phyloP scores from a whole-genome alignment of 2,329 filamentous ascomycete species.

The Fusarium acutatum region DNA sequence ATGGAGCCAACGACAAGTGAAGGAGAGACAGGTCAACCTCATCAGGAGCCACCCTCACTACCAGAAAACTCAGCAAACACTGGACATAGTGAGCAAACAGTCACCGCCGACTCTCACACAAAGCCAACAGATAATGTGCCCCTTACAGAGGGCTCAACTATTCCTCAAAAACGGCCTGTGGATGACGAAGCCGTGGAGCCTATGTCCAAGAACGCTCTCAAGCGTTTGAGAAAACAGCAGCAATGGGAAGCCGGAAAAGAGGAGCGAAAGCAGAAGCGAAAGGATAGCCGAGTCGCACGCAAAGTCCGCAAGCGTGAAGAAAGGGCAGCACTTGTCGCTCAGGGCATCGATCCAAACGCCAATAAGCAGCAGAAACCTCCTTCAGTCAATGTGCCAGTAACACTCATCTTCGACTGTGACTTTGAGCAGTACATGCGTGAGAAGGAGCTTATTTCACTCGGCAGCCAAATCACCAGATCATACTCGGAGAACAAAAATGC shows the following conservation, averaged over 20 bases:
- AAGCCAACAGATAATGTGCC: background rate
- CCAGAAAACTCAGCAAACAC: background rate
- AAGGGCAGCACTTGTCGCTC: slow-evolving; percentile 59
- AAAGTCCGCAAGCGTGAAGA: slow-evolving; percentile 60
- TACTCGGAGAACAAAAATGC: slow-evolving; percentile 88
- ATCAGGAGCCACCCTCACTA: background rate
- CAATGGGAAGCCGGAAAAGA: slow-evolving; percentile 79
- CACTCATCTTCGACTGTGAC: slow-evolving; percentile 88
- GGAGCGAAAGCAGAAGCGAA: slow-evolving; percentile 62
- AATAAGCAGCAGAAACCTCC: slow-evolving; percentile 47
- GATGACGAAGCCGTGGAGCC: slow-evolving; percentile 20
- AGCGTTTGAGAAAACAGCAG: slow-evolving; percentile 76
- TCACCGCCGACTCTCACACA: background rate
- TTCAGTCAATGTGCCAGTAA: slow-evolving; percentile 72
- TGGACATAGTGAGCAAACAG: background rate
- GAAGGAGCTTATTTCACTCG: slow-evolving; percentile 83
- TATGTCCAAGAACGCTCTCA: slow-evolving; percentile 86
- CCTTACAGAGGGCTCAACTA: background rate
- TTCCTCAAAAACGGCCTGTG: slow-evolving; percentile 3
- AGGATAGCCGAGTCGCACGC: slow-evolving; percentile 61
- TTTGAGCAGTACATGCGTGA: slow-evolving; percentile 92
- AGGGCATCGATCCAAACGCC: slow-evolving; percentile 53
- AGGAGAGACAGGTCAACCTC: background rate
- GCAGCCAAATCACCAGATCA: slow-evolving; percentile 82
- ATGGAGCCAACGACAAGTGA: background rate